These are phyloP conservation scores for Lentinula guzmanii DNA, from an alignment of 768 basidiomycete genomes.

Conservation along the genomic window DNA sequence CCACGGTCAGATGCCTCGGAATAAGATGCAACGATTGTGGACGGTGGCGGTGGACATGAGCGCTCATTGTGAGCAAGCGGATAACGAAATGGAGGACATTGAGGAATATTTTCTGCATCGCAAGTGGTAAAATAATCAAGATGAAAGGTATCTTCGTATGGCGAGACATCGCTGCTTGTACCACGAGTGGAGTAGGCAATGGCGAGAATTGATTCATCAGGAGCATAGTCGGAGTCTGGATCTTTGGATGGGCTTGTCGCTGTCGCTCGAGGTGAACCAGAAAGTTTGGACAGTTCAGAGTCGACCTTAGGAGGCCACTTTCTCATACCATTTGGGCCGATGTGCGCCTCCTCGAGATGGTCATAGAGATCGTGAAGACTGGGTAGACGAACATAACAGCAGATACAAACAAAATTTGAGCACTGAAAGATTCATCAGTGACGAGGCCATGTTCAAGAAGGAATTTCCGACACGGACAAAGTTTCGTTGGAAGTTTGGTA, in stretches of 20 bases:
- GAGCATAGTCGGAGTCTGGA: background rate
- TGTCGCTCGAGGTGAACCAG: background rate
- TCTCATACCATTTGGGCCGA: background rate
- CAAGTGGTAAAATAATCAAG: background rate
- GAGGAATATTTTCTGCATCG: background rate
- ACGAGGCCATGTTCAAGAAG: too few species aligned
- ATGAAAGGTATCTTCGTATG: background rate
- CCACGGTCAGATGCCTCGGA: background rate
- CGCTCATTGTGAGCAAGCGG: background rate
- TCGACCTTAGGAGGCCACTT: background rate
- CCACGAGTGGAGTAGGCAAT: background rate
- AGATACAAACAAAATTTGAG: background rate
- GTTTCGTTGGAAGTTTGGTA: background rate
- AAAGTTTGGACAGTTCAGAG: background rate
- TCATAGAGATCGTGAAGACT: slow-evolving; percentile 1
- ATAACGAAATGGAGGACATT: background rate
- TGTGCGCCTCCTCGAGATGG: background rate
- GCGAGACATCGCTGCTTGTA: background rate
- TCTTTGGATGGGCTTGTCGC: background rate
- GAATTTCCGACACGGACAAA: background rate
- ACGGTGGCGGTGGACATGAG: background rate
- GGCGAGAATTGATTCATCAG: background rate
- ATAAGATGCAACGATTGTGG: background rate
- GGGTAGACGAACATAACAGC: background rate
- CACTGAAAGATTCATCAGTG: background rate